Evolutionary conservation across 169 alveolate genomes (phyloP).

Genomic region (Plasmodium vivax): DNA sequence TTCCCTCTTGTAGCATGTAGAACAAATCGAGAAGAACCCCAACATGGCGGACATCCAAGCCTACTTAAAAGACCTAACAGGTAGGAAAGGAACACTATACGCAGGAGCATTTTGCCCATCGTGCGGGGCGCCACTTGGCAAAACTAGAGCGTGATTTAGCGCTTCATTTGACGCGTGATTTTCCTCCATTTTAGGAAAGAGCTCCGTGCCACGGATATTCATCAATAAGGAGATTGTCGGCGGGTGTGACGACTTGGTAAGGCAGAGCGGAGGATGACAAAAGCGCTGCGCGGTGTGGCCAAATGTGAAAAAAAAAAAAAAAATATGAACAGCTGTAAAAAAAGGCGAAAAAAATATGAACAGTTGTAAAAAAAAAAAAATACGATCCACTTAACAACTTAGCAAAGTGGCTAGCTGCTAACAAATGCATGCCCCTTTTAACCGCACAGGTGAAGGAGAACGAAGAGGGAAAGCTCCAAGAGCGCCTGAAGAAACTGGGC

Average conservation of each 20-base stretch:
- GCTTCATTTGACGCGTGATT: background rate
- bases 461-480: slow-evolving; percentile 57
- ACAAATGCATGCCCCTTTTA: background rate
- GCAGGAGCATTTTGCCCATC: background rate
- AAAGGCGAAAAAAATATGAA: background rate
- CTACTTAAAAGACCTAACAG: slow-evolving; percentile 53
- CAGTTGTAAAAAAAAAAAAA: background rate
- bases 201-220: slow-evolving; percentile 63
- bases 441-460: slow-evolving; percentile 50
- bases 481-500: slow-evolving; percentile 24
- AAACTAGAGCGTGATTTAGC: background rate
- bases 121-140: background rate
- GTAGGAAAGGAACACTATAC: background rate
- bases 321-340: background rate
- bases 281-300: background rate
- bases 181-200: slow-evolving; percentile 33
- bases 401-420: background rate
- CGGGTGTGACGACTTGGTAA: slow-evolving; percentile 73
- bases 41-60: slow-evolving; percentile 54
- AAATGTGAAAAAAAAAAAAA: background rate
- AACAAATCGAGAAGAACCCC: slow-evolving; percentile 56
- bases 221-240: slow-evolving; percentile 68
- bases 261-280: background rate
- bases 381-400: background rate
- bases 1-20: slow-evolving; percentile 25